A percentile compares a stretch with the other conserved stretches of the same genome.
phyloP scores from a whole-genome alignment of 1,284 basidiomycete species.

The Sphagnurus paluster region DNA sequence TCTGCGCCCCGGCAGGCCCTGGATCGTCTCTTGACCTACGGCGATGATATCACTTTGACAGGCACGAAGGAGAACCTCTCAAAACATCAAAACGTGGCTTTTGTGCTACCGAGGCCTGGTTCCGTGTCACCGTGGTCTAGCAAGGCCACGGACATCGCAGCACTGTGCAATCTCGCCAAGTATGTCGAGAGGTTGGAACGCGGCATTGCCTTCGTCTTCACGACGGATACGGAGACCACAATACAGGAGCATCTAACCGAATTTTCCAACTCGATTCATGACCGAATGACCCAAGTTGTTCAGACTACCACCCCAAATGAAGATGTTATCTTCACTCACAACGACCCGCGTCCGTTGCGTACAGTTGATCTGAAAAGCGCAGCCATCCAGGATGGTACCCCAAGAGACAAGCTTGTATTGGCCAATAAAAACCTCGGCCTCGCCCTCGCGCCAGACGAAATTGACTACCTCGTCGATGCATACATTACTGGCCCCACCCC shows the following conservation, averaged over 20 bases:
- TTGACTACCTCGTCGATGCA: conserved; percentile 90
- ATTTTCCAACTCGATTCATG: conserved; percentile 77
- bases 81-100: conserved; percentile 51
- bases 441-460: conserved; percentile 88
- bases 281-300: conserved; percentile 93
- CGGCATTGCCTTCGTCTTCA: conserved; percentile 75
- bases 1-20: conserved; percentile 60
- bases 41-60: conserved; percentile 68
- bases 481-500: conserved; percentile 72
- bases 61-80: conserved; percentile 45
- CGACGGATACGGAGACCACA: conserved; percentile 38
- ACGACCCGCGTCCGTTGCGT: conserved; percentile 68
- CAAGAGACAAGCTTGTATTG: conserved; percentile 61
- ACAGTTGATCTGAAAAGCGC: conserved; percentile 58
- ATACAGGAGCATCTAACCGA: conserved; percentile 46
- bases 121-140: conserved; percentile 84
- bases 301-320: conserved; percentile 60
- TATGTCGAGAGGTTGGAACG: conserved; percentile 84
- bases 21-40: conserved; percentile 83
- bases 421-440: conserved; percentile 90
- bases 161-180: conserved; percentile 76
- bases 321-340: conserved; percentile 70
- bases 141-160: conserved; percentile 96
- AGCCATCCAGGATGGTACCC: conserved; percentile 22
- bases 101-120: conserved; percentile 73